Percentiles rank a stretch among this genome's conserved stretches.
Evolutionary conservation across 768 basidiomycete genomes (phyloP).

Genomic region (Fibroporia radiculosa): DNA sequence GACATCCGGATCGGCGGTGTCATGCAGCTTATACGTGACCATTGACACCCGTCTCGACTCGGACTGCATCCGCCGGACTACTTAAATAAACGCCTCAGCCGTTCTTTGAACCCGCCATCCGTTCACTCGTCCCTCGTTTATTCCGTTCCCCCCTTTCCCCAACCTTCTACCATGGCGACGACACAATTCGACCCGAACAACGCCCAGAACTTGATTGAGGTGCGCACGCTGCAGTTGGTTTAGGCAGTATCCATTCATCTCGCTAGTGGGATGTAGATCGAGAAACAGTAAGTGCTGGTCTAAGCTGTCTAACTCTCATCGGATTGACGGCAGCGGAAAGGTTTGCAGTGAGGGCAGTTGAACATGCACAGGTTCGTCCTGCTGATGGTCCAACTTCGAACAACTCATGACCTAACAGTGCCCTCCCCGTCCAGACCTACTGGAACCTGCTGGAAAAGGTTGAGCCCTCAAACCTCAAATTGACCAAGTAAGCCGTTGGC

Average conservation of each 20-base stretch:
- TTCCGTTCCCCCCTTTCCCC: not conserved
- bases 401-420: not conserved
- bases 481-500: slow-evolving; percentile 62
- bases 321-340: slow-evolving; percentile 25
- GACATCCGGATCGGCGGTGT: too few relatives aligned
- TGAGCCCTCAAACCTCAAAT: slow-evolving; percentile 61
- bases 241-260: not conserved
- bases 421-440: slow-evolving; percentile 59
- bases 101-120: not conserved
- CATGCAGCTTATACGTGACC: too few relatives aligned
- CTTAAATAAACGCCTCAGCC: not conserved
- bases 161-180: slow-evolving; percentile 30
- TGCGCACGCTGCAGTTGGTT: slow-evolving; percentile 27
- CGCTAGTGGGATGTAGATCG: slow-evolving; percentile 52
- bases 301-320: not conserved
- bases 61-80: too few relatives aligned
- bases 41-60: too few relatives aligned
- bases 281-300: slow-evolving; percentile 70
- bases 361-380: slow-evolving; percentile 87
- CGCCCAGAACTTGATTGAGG: slow-evolving; percentile 89
- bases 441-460: slow-evolving; percentile 89
- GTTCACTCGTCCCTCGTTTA: not conserved
- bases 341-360: slow-evolving; percentile 92
- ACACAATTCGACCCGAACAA: slow-evolving; percentile 77
- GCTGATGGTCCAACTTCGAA: too few relatives aligned